Evolutionary conservation across 1,284 basidiomycete species (phyloP), one percentile per base, ranked within the genome.

Genomic region (Athelia sp.): DNA sequence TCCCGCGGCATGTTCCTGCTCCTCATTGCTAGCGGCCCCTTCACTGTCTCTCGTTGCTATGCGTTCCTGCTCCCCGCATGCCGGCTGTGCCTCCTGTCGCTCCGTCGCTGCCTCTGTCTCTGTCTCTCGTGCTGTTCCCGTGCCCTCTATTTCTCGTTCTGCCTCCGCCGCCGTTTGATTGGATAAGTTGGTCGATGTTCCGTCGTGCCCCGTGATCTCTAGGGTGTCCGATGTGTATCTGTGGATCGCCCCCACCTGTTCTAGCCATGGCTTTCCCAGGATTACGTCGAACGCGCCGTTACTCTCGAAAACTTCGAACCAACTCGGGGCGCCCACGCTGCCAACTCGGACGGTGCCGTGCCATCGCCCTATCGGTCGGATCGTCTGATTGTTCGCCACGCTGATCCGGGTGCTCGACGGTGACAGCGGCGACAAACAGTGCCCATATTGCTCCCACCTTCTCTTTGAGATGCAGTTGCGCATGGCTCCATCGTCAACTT

Each of bases 401-500:
- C 36, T 21, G 19, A 40, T 40, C 36, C 4, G 36, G 4, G 36
- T 40, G 8, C 8, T 40, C 36, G 36, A 40, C 6, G 36, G 36
- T 40, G 6, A 6, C n/a, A 40, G 19, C n/a, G 36, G 36, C 26
- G 26, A 29, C 8, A 40, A n/a, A 21, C 36, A 40, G 36, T 40
- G 36, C 19, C 36, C 36, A 21, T 40, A 40, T 9, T 40, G 36
- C n/a, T 40, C 36, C 36, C 36, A 40, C n/a, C 36, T n/a, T n/a
- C 19, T 40, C 15, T 40, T 40, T 9, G 36, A 40, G 15, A 40
- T 40, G 15, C 36, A 40, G 36, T 40, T 40, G 6, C 36, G 36
- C 36, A 40, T 40, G 15, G 36, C 36, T n/a, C 36, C 36, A n/a
- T 40, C 36, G 36, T 40, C 36, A 9, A 40, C 36, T 40, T 40